Percentiles rank a stretch among this genome's conserved stretches.
These are phyloP conservation scores for Boletellus emodensis DNA, from an alignment of 768 basidiomycete species.

Conservation along the genomic window DNA sequence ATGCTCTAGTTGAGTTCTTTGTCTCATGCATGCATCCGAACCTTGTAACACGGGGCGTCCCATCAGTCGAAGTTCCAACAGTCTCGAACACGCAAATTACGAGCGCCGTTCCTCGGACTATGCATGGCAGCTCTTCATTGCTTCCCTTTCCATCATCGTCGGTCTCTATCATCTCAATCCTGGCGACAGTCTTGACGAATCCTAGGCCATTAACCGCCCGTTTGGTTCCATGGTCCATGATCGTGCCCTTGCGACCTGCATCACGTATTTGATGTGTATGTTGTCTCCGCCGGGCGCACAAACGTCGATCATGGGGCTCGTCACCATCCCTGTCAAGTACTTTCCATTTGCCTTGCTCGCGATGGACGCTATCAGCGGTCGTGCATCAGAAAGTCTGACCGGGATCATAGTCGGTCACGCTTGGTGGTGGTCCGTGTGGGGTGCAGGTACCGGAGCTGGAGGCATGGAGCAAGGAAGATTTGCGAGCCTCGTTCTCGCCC, in stretches of 20 bases:
- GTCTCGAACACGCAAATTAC: constrained; percentile 63
- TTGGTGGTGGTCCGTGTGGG: constrained; percentile 78
- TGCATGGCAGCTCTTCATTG: constrained; percentile 67
- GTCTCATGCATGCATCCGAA: background rate
- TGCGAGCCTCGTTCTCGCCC: constrained; percentile 45
- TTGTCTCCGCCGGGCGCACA: constrained; percentile 63
- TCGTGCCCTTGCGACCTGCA: constrained; percentile 60
- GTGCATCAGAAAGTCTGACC: constrained; percentile 56
- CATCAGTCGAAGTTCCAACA: constrained; percentile 59
- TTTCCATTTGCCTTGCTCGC: constrained; percentile 71
- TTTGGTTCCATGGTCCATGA: constrained; percentile 53
- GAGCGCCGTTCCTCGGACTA: constrained; percentile 62
- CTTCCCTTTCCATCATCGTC: constrained; percentile 57
- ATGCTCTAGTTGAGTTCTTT: constrained; percentile 39
- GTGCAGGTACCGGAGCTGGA: constrained; percentile 38
- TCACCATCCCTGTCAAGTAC: constrained; percentile 69
- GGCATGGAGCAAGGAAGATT: constrained; percentile 37
- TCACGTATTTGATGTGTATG: constrained; percentile 65
- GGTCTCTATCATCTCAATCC: constrained; percentile 21
- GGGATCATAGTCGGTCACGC: constrained; percentile 76
- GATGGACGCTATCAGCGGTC: constrained; percentile 65
- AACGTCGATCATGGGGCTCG: constrained; percentile 74
- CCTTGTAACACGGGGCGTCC: background rate
- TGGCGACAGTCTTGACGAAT: background rate
- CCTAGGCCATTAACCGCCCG: constrained; percentile 57